phyloP scores from a whole-genome alignment of 768 basidiomycete species.

The Leucogyrophana mollusca region DNA sequence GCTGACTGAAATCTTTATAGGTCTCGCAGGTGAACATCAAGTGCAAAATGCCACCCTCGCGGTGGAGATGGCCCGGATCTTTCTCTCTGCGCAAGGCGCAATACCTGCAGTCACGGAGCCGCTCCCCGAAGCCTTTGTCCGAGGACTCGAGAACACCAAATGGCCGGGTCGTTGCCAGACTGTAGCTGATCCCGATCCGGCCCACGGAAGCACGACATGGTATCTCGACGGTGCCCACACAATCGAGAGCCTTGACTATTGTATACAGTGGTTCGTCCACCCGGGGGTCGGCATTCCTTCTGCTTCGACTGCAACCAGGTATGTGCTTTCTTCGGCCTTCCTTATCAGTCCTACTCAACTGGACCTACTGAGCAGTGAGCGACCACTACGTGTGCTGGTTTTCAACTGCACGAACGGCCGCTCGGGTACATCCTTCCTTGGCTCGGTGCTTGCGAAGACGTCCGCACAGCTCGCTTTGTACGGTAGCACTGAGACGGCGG shows the following conservation, averaged over 20 bases:
- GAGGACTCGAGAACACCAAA: slow-evolving; percentile 63
- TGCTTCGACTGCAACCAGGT: neutral
- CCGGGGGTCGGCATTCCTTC: slow-evolving; percentile 50
- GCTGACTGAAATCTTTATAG: slow-evolving; percentile 35
- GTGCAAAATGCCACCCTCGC: slow-evolving; percentile 86
- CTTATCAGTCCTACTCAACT: neutral
- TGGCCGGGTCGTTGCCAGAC: slow-evolving; percentile 98
- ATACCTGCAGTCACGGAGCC: slow-evolving; percentile 6
- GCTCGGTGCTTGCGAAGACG: slow-evolving; percentile 52
- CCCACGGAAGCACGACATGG: slow-evolving; percentile 61
- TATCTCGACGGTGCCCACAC: slow-evolving; percentile 97
- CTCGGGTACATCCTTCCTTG: slow-evolving; percentile 72
- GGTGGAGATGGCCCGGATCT: slow-evolving; percentile 64
- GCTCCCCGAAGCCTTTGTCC: slow-evolving; percentile 53
- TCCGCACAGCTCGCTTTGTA: slow-evolving; percentile 44
- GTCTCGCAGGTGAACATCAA: slow-evolving; percentile 86
- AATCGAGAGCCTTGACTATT: slow-evolving; percentile 81
- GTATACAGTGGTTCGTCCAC: slow-evolving; percentile 84
- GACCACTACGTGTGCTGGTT: slow-evolving; percentile 60
- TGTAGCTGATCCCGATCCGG: slow-evolving; percentile 55
- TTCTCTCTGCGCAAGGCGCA: slow-evolving; percentile 43
- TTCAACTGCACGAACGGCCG: slow-evolving; percentile 97
- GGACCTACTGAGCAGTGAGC: slow-evolving; percentile 18
- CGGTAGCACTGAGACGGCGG: slow-evolving; percentile 34
- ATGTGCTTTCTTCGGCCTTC: neutral